phyloP scores from a whole-genome alignment of 225 moss, liverwort and hornwort genomes.

The Climacium dendroides region DNA sequence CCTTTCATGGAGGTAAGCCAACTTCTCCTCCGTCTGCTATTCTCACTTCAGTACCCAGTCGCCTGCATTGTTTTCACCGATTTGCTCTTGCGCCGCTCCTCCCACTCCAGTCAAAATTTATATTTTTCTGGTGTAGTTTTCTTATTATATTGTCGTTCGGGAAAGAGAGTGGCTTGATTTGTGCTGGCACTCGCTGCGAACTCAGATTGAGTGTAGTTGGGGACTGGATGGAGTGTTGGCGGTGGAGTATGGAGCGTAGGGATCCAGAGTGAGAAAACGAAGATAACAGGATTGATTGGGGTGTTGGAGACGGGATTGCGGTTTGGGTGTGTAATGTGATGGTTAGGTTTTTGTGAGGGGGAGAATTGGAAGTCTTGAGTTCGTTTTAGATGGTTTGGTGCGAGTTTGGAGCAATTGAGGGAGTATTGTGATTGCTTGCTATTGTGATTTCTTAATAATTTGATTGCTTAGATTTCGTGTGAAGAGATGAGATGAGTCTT shows the following conservation, averaged over 20 bases:
- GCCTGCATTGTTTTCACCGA: not conserved
- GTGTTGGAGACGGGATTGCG: not conserved
- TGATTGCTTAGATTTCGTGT: not conserved
- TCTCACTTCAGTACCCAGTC: not conserved
- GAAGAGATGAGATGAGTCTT: constrained; percentile 40
- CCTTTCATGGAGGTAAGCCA: not conserved
- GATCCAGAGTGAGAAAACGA: not conserved
- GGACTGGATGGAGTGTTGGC: not conserved
- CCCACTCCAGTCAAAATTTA: not conserved
- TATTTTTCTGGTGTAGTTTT: not conserved
- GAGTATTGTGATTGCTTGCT: not conserved
- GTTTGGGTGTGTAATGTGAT: not conserved
- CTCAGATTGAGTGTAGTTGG: not conserved
- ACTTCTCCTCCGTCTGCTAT: not conserved
- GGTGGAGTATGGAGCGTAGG: not conserved
- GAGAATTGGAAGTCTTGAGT: not conserved
- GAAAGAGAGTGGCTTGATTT: not conserved
- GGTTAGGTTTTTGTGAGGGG: not conserved
- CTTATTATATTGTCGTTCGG: not conserved
- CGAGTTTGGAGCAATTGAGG: not conserved
- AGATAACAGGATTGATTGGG: not conserved
- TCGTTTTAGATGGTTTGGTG: not conserved
- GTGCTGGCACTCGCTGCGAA: not conserved
- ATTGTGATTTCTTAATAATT: not conserved
- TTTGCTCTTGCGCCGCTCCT: not conserved